Conservation (phyloP, 345 rosid species). For the Populus simonii region DNA sequence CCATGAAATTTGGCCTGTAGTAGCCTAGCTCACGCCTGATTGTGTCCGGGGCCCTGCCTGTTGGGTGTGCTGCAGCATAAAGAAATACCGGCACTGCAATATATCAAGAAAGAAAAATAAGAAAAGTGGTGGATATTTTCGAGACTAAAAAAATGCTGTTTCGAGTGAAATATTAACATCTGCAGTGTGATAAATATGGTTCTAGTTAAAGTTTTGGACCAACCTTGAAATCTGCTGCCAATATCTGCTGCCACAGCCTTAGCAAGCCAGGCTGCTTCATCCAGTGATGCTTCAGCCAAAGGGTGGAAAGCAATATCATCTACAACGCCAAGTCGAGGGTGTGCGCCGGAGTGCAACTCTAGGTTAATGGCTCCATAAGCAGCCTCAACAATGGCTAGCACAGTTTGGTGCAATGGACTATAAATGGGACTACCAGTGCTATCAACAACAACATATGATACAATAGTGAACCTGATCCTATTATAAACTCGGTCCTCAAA, state of each 20-base stretch:
- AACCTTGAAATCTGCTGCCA: constrained; percentile 51
- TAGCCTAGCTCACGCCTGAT: constrained; percentile 59
- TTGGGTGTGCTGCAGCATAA: constrained; percentile 59
- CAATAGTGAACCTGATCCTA: constrained; percentile 48
- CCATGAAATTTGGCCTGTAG: constrained; percentile 57
- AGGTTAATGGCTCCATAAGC: constrained; percentile 47
- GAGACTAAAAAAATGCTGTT: no score
- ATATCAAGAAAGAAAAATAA: not conserved
- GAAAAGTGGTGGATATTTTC: not conserved
- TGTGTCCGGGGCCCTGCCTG: constrained; percentile 49
- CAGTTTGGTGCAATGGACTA: constrained; percentile 52
- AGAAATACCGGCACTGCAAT: constrained; percentile 56
- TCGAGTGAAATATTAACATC: no score
- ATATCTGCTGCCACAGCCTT: constrained; percentile 54
- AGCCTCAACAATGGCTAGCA: constrained; percentile 52
- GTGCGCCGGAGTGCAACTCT: constrained; percentile 48
- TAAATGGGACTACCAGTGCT: constrained; percentile 43
- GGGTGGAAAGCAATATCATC: constrained; percentile 63
- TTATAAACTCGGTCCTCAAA: constrained; percentile 56
- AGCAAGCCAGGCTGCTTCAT: constrained; percentile 65
- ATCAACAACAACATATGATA: constrained; percentile 47
- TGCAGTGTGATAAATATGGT: not conserved
- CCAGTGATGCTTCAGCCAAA: constrained; percentile 45
- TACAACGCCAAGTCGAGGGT: constrained; percentile 63
- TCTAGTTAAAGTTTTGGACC: not conserved